Evolutionary conservation across 139 green algal genomes (phyloP).

Genomic region (Volvox reticuliferus): DNA sequence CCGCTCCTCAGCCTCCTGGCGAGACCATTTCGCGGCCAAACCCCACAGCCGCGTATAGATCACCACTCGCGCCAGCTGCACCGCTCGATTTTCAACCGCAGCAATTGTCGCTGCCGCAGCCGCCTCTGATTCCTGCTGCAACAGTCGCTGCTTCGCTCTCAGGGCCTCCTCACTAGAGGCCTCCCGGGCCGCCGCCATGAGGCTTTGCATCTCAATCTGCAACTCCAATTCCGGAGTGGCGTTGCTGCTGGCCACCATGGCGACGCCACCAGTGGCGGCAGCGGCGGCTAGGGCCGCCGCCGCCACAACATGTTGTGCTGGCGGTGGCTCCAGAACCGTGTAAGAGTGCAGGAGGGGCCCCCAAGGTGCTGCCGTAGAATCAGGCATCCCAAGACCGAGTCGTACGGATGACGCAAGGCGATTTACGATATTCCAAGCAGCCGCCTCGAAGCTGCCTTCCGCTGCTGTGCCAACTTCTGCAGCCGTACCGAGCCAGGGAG

Average conservation of each 20-base stretch:
- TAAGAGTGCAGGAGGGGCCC: neutral
- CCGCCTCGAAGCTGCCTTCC: conserved; percentile 20
- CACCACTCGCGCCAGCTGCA: neutral
- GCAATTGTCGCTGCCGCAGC: conserved; percentile 1
- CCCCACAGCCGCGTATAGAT: conserved; percentile 26
- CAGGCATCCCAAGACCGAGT: neutral
- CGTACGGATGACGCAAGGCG: conserved; percentile 9
- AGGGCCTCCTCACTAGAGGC: neutral
- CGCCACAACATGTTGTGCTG: conserved; percentile 20
- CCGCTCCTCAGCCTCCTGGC: neutral
- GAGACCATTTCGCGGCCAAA: neutral
- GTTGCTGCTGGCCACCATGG: neutral
- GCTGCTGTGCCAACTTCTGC: neutral
- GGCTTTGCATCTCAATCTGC: conserved; percentile 10
- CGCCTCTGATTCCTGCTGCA: neutral
- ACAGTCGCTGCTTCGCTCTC: neutral
- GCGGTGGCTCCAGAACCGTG: conserved; percentile 7
- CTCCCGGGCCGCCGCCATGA: conserved; percentile 5
- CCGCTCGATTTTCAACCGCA: neutral
- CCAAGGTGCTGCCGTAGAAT: neutral
- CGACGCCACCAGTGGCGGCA: neutral
- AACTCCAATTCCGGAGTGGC: conserved; percentile 21
- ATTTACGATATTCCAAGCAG: neutral
- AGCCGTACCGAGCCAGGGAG: neutral
- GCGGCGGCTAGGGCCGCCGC: conserved; percentile 28